Evolutionary conservation across 306 rosid species (phyloP), one percentile per base, ranked within the genome.

Genomic region (Begonia fuchsioides): DNA sequence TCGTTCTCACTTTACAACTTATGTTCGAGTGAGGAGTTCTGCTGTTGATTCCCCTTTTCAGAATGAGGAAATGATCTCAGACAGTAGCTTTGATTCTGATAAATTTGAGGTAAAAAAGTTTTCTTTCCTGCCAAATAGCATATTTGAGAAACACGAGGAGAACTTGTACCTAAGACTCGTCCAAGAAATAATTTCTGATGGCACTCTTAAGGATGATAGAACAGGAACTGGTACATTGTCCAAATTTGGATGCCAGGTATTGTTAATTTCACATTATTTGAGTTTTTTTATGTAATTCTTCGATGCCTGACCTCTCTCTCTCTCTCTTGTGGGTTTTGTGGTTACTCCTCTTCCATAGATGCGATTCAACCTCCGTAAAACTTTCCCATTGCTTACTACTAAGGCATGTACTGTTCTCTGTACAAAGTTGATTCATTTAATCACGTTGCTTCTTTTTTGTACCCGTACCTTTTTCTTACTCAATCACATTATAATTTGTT

Each of bases 191-290:
- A 74, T 90, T 61, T 71, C 87, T 43, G 75, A 79, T 69, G 98
- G 98, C 40, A 69, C 73, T 38, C 9, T 64, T 53, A 90, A 82
- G 77, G 95, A 82, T 58, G 98, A 90, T 59, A 81, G 96, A 69
- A 85, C 96, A 9, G 96, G 98, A 54, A 90, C 98, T 19, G 98
- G 98, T 61, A 90, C 94, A 63, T 68, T 82, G 59, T 90, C 98
- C 1, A 79, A 60, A 71, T 90, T 90, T 64, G 98, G 96, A 43
- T 73, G 86, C 74, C 92, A 90, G 98, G 98, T 90, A 69, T 55
- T 41, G 35, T 60, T 20, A 32, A 48, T 56, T 52, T 58, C 60
- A 39, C 47, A 59, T 64, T 52, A 10, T 32, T 61, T 53, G 44
- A 55, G 32, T 55, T 13, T 35, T 14, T 15, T 9, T 45, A n/a